Evolutionary conservation across 768 basidiomycete genomes (phyloP).

Genomic region (Calocybe cyanea): DNA sequence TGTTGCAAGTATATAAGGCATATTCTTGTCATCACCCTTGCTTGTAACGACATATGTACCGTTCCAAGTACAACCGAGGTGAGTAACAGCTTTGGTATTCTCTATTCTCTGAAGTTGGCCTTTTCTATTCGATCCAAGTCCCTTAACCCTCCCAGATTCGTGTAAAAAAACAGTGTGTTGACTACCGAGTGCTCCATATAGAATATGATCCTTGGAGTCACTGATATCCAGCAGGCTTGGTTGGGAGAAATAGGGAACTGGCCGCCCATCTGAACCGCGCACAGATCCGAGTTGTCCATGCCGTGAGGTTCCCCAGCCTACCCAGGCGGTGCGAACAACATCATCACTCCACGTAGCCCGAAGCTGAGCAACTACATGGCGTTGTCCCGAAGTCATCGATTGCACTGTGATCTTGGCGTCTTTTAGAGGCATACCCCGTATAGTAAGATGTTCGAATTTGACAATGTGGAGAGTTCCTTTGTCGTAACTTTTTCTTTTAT

Average conservation of each 20-base stretch:
- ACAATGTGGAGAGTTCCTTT: slow-evolving; percentile 35
- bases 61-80: slow-evolving; percentile 69
- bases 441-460: slow-evolving; percentile 35
- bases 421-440: slow-evolving; percentile 20
- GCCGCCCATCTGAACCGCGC: slow-evolving; percentile 16
- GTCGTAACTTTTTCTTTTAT: slow-evolving; percentile 13
- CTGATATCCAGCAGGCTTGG: slow-evolving; percentile 33
- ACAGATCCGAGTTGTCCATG: slow-evolving; percentile 77
- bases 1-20: slow-evolving; percentile 33
- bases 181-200: slow-evolving; percentile 35
- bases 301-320: slow-evolving; percentile 84
- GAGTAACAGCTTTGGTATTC: slow-evolving; percentile 26
- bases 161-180: slow-evolving; percentile 53
- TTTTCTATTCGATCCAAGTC: slow-evolving; percentile 71
- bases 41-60: slow-evolving; percentile 53
- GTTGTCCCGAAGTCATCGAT: slow-evolving; percentile 61
- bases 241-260: slow-evolving; percentile 24
- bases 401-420: slow-evolving; percentile 28
- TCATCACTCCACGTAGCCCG: slow-evolving; percentile 20
- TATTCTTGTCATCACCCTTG: slow-evolving; percentile 14
- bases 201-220: slow-evolving; percentile 24
- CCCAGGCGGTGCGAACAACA: slow-evolving; percentile 23
- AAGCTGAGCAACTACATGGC: slow-evolving; percentile 61
- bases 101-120: slow-evolving; percentile 47
- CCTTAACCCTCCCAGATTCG: slow-evolving; percentile 45